Percentiles rank a stretch among this genome's conserved stretches.
Conservation (phyloP, 495 filamentous ascomycete genomes). For the Penicillium coprophilum region DNA sequence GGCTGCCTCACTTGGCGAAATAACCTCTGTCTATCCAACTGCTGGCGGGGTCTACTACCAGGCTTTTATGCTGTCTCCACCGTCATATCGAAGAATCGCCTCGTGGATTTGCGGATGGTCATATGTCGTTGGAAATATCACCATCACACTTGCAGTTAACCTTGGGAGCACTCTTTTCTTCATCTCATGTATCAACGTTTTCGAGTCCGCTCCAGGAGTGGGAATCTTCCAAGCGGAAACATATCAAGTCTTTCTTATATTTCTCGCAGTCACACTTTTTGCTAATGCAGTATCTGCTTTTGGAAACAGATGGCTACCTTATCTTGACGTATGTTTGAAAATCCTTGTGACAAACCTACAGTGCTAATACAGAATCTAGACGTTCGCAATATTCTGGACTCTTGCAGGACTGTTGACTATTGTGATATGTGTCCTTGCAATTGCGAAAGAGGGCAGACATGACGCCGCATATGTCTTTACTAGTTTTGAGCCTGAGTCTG, state of each 20-base stretch:
- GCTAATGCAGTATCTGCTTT: slow-evolving; percentile 22
- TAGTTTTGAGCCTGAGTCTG: slow-evolving; percentile 51
- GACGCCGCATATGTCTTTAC: slow-evolving; percentile 54
- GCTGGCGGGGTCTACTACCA: slow-evolving; percentile 65
- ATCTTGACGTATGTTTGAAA: slow-evolving; percentile 47
- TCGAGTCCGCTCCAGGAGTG: slow-evolving; percentile 41
- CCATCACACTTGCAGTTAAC: slow-evolving; percentile 39
- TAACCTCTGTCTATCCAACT: slow-evolving; percentile 65
- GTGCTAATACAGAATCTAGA: slow-evolving; percentile 39
- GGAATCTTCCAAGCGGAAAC: slow-evolving; percentile 20
- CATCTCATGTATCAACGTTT: slow-evolving; percentile 27
- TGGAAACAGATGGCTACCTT: slow-evolving; percentile 30
- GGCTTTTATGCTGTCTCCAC: slow-evolving; percentile 54
- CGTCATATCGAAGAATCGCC: slow-evolving; percentile 54
- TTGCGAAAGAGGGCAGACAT: slow-evolving; percentile 46
- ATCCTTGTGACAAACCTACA: slow-evolving; percentile 29
- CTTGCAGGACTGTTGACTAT: slow-evolving; percentile 53
- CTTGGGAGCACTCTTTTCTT: slow-evolving; percentile 30
- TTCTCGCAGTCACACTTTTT: slow-evolving; percentile 54
- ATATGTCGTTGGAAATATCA: slow-evolving; percentile 64
- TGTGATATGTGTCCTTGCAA: slow-evolving; percentile 52
- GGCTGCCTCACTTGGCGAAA: slow-evolving; percentile 64
- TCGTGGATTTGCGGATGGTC: slow-evolving; percentile 69
- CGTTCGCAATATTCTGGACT: slow-evolving; percentile 62
- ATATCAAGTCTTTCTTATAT: slow-evolving; percentile 55